Conservation (phyloP, 1,284 basidiomycete species). For the Papiliotrema terrestris region DNA sequence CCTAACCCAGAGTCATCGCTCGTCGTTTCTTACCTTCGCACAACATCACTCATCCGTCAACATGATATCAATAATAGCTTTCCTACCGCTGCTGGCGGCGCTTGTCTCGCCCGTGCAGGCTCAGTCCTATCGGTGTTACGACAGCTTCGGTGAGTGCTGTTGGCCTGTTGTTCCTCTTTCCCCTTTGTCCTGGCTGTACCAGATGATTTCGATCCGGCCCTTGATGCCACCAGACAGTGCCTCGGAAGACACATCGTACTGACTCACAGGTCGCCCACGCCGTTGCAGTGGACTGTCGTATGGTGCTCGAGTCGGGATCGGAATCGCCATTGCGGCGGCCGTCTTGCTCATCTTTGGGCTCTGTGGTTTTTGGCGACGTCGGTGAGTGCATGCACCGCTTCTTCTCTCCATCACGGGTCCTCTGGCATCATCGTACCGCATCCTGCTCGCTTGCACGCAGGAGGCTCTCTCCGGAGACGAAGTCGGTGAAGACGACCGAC, state of each 20-base stretch:
- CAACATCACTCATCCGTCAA: background rate
- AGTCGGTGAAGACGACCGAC: too few species aligned
- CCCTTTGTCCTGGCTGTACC: too few species aligned
- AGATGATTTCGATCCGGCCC: too few species aligned
- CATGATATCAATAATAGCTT: background rate
- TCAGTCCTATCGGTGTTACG: background rate
- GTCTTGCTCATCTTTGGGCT: conserved; percentile 31
- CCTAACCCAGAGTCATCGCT: background rate
- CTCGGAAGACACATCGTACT: too few species aligned
- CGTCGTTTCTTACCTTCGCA: background rate
- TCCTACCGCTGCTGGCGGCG: background rate
- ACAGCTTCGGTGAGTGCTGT: background rate
- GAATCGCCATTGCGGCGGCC: conserved; percentile 38
- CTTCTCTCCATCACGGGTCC: background rate
- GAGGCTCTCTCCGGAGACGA: background rate
- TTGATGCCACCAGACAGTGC: too few species aligned
- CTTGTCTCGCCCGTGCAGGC: background rate
- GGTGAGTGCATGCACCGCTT: conserved; percentile 28
- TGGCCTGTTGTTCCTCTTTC: background rate
- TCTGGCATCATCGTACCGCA: too few species aligned
- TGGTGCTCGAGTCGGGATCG: conserved; percentile 44
- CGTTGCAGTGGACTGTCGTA: conserved; percentile 30
- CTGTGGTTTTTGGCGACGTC: conserved; percentile 32
- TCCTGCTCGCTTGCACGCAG: background rate
- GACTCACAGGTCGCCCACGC: conserved; percentile 16